Evolutionary conservation across 108 stramenopile species (phyloP), one percentile per base, ranked within the genome.

Genomic region (Nannochloropsis gaditana): DNA sequence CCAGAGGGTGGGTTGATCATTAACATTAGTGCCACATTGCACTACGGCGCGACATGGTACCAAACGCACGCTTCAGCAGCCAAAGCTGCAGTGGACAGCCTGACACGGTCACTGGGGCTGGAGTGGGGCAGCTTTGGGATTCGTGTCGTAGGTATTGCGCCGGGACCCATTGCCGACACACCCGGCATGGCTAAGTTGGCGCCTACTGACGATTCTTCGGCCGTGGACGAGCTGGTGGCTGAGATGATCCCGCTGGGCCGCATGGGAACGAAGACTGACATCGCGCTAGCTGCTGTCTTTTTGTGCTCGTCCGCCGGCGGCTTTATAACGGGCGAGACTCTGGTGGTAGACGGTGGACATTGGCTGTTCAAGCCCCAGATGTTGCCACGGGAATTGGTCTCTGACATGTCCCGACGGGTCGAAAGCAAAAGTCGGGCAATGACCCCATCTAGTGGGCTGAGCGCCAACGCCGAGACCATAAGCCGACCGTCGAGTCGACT

Each of bases 1-100:
- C 89, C 85, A 15, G 44, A 79, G 31, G 92, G 90, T 31, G 93
- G 92, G 21, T 44, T 88, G 43, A 93, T 97, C 44, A 93, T 97
- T 81, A 97, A 97, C 85, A 95, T 97, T 85, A 94, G 93, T 41
- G 94, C 94, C 89, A 95, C 94, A 9, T 91, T 95, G 79, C 95
- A 95, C 87, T 94, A 93, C 85, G 93, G 94, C 42, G 94, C 95
- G 2, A 95, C 95, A 10, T 94, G 93, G 90, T 97, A 94, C 93
- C 96, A 97, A 89, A 93, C 92, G 2, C 96, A 97, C 88, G 95
- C 96, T 2, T 93, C 92, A 50, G 96, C 96, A 1, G 95, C 96
- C 41, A 97, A 97, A 88, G 91, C 93, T 42, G 95, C 95, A 1
- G 94, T 97, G 21, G 96, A 97, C 91, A 93, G 93, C 10, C 83